Evolutionary conservation across 257 asterid species (phyloP).

Genomic region (Ajuga chamaepitys): DNA sequence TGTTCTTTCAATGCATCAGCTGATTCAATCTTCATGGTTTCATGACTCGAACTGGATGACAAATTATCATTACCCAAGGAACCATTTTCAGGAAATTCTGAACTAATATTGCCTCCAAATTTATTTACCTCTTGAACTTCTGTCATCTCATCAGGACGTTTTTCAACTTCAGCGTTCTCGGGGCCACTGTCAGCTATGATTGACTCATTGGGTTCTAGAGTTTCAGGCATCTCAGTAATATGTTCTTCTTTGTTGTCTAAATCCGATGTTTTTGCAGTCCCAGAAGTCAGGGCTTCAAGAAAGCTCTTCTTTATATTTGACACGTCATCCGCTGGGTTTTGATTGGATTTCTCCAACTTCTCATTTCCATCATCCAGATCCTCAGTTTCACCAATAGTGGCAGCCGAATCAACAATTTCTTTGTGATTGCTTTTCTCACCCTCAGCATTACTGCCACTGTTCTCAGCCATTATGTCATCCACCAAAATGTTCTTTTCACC

Average conservation of each 20-base stretch:
- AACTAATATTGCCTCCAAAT: slow-evolving; percentile 18
- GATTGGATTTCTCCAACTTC: slow-evolving; percentile 15
- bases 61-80: slow-evolving; percentile 12
- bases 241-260: slow-evolving; percentile 21
- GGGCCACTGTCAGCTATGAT: slow-evolving; percentile 22
- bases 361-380: slow-evolving; percentile 20
- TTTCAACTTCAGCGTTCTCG: slow-evolving; percentile 20
- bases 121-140: slow-evolving; percentile 17
- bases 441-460: slow-evolving; percentile 19
- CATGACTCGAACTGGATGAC: slow-evolving; percentile 16
- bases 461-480: slow-evolving; percentile 16
- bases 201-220: slow-evolving; percentile 27
- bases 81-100: slow-evolving; percentile 34
- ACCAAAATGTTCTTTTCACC: slow-evolving; percentile 21
- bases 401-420: slow-evolving; percentile 25
- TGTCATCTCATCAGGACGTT: slow-evolving; percentile 1
- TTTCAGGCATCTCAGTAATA: slow-evolving; percentile 20
- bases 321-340: slow-evolving; percentile 28
- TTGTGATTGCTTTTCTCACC: slow-evolving; percentile 20
- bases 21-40: slow-evolving; percentile 12
- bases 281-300: slow-evolving; percentile 27
- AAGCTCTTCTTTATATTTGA: slow-evolving; percentile 20
- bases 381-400: slow-evolving; percentile 23
- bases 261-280: slow-evolving; percentile 19
- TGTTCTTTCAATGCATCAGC: slow-evolving; percentile 22